Evolutionary conservation across 2,329 filamentous ascomycete genomes (phyloP).

Genomic region (Colletotrichum brevisporum): DNA sequence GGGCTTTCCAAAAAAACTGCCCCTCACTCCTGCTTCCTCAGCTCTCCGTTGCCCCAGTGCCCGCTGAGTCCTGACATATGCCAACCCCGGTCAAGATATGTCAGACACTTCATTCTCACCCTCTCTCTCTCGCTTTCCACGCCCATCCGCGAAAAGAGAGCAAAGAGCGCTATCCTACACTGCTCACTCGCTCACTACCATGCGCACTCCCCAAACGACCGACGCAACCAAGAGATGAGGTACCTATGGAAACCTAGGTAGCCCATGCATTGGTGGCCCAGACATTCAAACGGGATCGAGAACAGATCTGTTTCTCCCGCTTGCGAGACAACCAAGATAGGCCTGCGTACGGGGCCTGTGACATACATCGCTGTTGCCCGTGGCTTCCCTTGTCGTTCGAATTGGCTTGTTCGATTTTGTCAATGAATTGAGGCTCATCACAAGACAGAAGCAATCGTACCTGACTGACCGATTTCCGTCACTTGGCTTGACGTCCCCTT

Average conservation of each 20-base stretch:
- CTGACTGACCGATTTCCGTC: not conserved
- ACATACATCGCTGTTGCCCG: not conserved
- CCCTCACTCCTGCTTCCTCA: constrained; percentile 37
- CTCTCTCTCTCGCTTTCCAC: not conserved
- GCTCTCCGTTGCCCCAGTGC: constrained; percentile 37
- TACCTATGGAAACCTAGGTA: no score
- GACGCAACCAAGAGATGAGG: constrained; percentile 10
- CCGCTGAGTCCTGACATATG: constrained; percentile 30
- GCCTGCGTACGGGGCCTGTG: not conserved
- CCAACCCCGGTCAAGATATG: constrained; percentile 28
- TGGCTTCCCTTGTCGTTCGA: not conserved
- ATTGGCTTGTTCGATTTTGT: not conserved
- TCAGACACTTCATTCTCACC: constrained; percentile 24
- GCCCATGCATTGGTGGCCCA: constrained; percentile 8
- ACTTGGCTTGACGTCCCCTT: no score
- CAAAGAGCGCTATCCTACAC: no score
- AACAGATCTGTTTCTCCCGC: constrained; percentile 19
- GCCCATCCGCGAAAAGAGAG: no score
- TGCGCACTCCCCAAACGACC: not conserved
- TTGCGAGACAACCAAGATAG: constrained; percentile 19
- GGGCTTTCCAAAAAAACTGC: constrained; percentile 30
- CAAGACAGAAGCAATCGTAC: not conserved
- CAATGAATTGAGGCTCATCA: constrained; percentile 11
- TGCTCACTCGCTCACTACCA: no score
- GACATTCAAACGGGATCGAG: constrained; percentile 24